phyloP scores from a whole-genome alignment of 169 alveolate genomes.

The Babesia ovata region DNA sequence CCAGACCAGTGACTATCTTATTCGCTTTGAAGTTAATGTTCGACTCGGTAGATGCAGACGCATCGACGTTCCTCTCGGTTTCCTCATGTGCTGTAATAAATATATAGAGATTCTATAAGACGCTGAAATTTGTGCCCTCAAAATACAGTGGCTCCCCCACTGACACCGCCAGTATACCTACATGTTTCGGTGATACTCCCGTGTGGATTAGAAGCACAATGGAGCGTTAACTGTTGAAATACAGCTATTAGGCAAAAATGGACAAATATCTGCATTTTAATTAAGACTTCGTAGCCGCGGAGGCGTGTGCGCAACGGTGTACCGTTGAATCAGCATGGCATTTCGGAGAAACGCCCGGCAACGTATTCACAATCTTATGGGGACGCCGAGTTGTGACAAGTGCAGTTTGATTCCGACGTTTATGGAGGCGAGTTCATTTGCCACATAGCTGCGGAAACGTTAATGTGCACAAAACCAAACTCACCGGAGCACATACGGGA shows the following conservation, averaged over 20 bases:
- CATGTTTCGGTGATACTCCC: neutral
- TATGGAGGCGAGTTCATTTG: slow-evolving; percentile 67
- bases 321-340: slow-evolving; percentile 15
- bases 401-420: slow-evolving; percentile 66
- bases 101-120: too few species aligned
- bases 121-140: too few species aligned
- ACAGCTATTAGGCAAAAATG: neutral
- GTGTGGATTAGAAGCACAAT: too few species aligned
- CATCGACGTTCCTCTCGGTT: neutral
- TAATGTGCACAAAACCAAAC: neutral
- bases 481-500: slow-evolving; percentile 69
- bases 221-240: neutral
- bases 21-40: slow-evolving; percentile 40
- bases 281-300: neutral
- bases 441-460: slow-evolving; percentile 50
- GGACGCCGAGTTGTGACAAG: slow-evolving; percentile 61
- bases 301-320: slow-evolving; percentile 9
- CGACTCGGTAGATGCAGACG: slow-evolving; percentile 1
- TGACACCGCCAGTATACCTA: neutral
- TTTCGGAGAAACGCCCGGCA: too few species aligned
- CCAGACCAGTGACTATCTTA: slow-evolving; percentile 61
- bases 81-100: too few species aligned
- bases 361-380: slow-evolving; percentile 8
- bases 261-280: neutral
- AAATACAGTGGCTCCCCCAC: too few species aligned